A percentile compares a stretch with the other conserved stretches of the same genome.
Evolutionary conservation across 805 yeast species (phyloP).

Genomic region (Pichia phayaonensis): DNA sequence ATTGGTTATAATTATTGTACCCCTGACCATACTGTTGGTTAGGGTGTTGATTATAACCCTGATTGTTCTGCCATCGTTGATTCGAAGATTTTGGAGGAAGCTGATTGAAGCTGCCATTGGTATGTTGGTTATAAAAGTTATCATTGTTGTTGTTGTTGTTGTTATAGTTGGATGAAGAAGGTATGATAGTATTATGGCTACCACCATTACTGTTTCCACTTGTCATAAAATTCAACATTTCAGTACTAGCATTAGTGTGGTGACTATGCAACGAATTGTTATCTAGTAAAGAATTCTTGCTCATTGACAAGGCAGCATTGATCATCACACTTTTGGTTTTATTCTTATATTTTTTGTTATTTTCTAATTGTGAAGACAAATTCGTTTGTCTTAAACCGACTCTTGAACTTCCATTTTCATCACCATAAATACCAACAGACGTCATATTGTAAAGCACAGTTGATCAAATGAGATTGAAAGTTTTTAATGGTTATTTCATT

Average conservation of each 20-base stretch:
- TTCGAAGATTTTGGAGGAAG: background rate
- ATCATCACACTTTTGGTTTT: constrained; percentile 16
- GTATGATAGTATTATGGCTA: background rate
- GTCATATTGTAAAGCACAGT: background rate
- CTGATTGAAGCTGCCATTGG: background rate
- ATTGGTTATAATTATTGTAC: background rate
- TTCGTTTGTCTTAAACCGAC: constrained; percentile 28
- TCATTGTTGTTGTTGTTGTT: too few species aligned
- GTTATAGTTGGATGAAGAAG: too few species aligned
- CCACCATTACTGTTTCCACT: background rate
- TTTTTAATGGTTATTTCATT: background rate
- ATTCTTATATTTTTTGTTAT: constrained; percentile 21
- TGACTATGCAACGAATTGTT: constrained; percentile 9
- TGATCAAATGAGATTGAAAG: background rate
- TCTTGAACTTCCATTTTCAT: constrained; percentile 21
- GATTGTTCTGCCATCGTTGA: background rate
- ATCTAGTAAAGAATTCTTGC: constrained; percentile 9
- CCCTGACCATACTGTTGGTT: background rate
- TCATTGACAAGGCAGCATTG: constrained; percentile 6
- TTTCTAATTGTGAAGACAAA: constrained; percentile 20
- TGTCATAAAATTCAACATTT: background rate
- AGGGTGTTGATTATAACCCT: background rate
- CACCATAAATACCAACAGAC: constrained; percentile 22
- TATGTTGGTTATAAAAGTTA: background rate
- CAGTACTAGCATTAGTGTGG: background rate